phyloP scores from a whole-genome alignment of 2,329 filamentous ascomycete species.

The Alternaria viburni region DNA sequence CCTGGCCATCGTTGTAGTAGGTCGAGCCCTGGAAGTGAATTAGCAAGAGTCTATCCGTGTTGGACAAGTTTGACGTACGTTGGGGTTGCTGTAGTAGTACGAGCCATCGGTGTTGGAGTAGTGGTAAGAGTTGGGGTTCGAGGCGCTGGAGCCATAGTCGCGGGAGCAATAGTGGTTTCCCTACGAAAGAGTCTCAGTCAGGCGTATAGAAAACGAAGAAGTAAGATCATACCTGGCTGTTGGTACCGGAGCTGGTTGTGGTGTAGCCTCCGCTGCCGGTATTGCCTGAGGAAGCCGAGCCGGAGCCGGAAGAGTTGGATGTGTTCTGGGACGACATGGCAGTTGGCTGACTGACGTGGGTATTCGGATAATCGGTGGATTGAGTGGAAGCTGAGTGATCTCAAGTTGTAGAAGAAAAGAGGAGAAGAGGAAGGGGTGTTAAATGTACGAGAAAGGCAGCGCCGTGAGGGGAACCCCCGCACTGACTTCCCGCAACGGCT shows the following conservation, averaged over 20 bases:
- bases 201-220: not conserved
- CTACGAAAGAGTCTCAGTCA: conserved; percentile 16
- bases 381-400: not conserved
- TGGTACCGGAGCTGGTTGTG: conserved; percentile 49
- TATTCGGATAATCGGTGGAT: not conserved
- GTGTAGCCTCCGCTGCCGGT: conserved; percentile 42
- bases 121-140: conserved; percentile 49
- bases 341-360: not conserved
- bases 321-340: conserved; percentile 1
- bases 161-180: conserved; percentile 51
- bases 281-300: conserved; percentile 12
- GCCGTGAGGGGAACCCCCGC: not conserved
- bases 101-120: conserved; percentile 46
- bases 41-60: not conserved
- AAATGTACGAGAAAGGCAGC: not conserved
- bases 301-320: conserved; percentile 14
- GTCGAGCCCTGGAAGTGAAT: conserved; percentile 32
- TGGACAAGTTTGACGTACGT: conserved; percentile 1
- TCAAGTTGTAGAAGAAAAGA: not conserved
- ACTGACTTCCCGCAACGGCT: not conserved
- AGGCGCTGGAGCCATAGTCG: conserved; percentile 45
- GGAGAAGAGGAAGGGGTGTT: not conserved
- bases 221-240: conserved; percentile 32
- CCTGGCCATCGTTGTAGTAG: conserved; percentile 48
- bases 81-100: conserved; percentile 50